Evolutionary conservation across 208 protist species (phyloP).

Genomic region (Naegleria gruberi): DNA sequence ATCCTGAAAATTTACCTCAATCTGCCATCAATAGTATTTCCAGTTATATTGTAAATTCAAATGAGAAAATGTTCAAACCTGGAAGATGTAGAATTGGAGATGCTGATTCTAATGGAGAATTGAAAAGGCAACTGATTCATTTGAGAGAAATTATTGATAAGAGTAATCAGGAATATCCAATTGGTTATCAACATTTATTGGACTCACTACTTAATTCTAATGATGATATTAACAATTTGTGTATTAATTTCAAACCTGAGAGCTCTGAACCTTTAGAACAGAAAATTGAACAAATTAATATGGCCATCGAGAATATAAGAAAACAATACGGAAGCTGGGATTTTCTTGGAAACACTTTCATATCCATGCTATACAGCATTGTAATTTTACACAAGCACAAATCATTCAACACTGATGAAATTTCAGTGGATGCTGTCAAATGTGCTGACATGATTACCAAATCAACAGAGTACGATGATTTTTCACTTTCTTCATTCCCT

Average conservation of each 20-base stretch:
- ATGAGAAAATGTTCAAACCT: background rate
- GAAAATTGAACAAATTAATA: background rate
- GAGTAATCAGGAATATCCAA: background rate
- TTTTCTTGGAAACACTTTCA: background rate
- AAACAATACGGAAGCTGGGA: background rate
- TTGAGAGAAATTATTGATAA: background rate
- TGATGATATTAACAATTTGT: too few species aligned
- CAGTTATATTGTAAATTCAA: background rate
- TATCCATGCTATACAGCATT: background rate
- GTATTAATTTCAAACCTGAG: too few species aligned
- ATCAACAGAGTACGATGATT: background rate
- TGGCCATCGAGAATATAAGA: background rate
- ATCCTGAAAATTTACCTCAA: background rate
- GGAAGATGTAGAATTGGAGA: background rate
- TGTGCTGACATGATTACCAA: background rate
- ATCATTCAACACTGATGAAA: background rate
- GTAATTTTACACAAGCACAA: background rate
- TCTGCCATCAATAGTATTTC: background rate
- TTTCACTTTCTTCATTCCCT: background rate
- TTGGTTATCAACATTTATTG: background rate
- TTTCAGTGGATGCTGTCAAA: background rate
- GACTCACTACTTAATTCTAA: background rate
- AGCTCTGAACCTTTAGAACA: background rate
- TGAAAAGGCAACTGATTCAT: background rate
- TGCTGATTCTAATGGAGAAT: background rate